Percentiles rank a stretch among this genome's conserved stretches.
Conservation (phyloP, 2,329 filamentous ascomycete genomes). For the Botryotinia calthae region DNA sequence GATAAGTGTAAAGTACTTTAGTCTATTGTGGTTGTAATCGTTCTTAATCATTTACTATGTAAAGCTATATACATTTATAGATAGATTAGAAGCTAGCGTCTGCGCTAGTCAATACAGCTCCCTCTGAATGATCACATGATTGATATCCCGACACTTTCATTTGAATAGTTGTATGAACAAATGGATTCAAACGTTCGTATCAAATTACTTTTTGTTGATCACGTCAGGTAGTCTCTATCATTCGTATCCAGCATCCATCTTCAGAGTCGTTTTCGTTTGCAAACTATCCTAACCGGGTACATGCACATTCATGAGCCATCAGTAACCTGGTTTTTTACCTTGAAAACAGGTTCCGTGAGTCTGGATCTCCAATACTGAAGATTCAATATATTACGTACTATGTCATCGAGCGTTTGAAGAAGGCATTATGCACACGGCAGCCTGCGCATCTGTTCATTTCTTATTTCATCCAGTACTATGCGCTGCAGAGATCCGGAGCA, state of each 20-base stretch:
- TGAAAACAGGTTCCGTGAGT: background rate
- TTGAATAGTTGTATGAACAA: too few species aligned
- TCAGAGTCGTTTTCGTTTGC: background rate
- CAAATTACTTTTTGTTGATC: background rate
- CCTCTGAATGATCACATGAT: too few species aligned
- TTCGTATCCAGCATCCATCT: background rate
- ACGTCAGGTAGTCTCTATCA: background rate
- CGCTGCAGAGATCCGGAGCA: background rate
- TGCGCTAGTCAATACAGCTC: too few species aligned
- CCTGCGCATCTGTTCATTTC: background rate
- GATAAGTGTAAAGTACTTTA: too few species aligned
- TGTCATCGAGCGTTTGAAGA: background rate
- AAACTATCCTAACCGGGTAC: background rate
- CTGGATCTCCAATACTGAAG: background rate
- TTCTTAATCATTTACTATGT: too few species aligned
- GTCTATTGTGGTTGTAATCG: too few species aligned
- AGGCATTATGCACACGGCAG: background rate
- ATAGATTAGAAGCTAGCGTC: too few species aligned
- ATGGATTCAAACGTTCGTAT: background rate
- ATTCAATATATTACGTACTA: background rate
- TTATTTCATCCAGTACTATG: background rate
- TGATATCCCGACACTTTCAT: too few species aligned
- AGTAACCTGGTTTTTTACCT: background rate
- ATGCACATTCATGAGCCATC: background rate
- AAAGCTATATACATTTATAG: too few species aligned